Percentiles rank a stretch among this genome's conserved stretches.
Conservation (phyloP, 1,139 yeast species). For the Kurtzmaniella quercitrusa region DNA sequence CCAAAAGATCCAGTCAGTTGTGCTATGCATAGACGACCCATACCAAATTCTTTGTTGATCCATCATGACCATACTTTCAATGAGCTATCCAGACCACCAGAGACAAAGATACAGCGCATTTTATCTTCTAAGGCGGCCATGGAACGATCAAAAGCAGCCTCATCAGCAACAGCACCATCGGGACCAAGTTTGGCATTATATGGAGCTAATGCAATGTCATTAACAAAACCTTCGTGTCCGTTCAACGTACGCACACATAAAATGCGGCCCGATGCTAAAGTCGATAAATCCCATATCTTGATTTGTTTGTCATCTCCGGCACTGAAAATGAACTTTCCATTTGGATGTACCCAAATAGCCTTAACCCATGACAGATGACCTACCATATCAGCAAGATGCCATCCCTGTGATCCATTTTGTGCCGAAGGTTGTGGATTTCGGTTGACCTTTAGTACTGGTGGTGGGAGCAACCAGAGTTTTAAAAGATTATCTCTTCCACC, state of each 20-base stretch:
- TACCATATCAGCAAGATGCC: conserved; percentile 46
- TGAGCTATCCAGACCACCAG: conserved; percentile 58
- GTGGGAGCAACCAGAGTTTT: conserved; percentile 72
- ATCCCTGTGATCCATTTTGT: conserved; percentile 54
- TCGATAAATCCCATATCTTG: conserved; percentile 71
- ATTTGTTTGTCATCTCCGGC: conserved; percentile 79
- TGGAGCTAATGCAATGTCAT: conserved; percentile 59
- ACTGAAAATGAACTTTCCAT: conserved; percentile 65
- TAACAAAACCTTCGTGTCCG: conserved; percentile 75
- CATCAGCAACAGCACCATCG: conserved; percentile 9
- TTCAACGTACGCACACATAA: conserved; percentile 44
- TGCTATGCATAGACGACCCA: too few relatives aligned
- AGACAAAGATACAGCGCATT: conserved; percentile 54
- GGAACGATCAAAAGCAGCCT: conserved; percentile 13
- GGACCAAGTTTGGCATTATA: conserved; percentile 12
- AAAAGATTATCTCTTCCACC: conserved; percentile 80
- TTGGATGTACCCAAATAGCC: conserved; percentile 66
- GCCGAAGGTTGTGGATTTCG: conserved; percentile 54
- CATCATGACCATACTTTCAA: conserved; percentile 50
- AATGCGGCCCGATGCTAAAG: conserved; percentile 47
- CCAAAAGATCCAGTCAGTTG: neutral
- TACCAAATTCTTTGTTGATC: too few relatives aligned
- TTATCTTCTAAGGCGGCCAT: conserved; percentile 31
- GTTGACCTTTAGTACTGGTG: conserved; percentile 53
- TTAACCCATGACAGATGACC: conserved; percentile 93